phyloP scores from a whole-genome alignment of 306 rosid species.

The Rosa persica region DNA sequence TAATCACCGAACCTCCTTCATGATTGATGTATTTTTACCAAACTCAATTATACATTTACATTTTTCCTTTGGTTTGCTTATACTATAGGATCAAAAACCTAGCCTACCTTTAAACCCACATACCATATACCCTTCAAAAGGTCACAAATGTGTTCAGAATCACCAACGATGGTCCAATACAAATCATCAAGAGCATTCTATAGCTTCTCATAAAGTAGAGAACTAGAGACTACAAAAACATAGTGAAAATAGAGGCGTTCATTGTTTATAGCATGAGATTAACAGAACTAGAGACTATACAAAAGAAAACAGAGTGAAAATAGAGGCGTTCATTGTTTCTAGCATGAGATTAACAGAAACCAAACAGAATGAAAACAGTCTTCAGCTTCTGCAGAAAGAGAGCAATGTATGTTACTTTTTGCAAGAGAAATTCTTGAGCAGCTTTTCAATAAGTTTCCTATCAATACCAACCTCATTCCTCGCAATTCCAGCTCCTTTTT shows the following conservation, averaged over 20 bases:
- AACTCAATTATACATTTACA: background rate
- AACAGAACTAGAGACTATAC: background rate
- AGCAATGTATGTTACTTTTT: constrained; percentile 47
- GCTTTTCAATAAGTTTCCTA: constrained; percentile 79
- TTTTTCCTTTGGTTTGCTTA: background rate
- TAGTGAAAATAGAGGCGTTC: no score
- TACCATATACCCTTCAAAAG: background rate
- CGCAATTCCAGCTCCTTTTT: no score
- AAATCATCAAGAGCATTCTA: background rate
- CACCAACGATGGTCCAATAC: background rate
- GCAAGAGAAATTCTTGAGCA: constrained; percentile 79
- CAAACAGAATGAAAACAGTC: background rate
- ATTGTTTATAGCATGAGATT: no score
- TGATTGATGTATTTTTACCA: background rate
- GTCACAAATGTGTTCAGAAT: background rate
- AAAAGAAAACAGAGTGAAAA: background rate
- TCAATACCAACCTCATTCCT: constrained; percentile 38
- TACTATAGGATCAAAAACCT: background rate
- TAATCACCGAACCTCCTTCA: no score
- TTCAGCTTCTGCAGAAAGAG: background rate
- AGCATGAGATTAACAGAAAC: background rate
- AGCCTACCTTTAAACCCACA: background rate
- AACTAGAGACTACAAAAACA: no score
- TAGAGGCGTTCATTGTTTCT: background rate
- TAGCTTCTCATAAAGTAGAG: background rate